Base-by-base conservation (phyloP, 164 flowering plant genomes). In the Saururus chinensis region DNA sequence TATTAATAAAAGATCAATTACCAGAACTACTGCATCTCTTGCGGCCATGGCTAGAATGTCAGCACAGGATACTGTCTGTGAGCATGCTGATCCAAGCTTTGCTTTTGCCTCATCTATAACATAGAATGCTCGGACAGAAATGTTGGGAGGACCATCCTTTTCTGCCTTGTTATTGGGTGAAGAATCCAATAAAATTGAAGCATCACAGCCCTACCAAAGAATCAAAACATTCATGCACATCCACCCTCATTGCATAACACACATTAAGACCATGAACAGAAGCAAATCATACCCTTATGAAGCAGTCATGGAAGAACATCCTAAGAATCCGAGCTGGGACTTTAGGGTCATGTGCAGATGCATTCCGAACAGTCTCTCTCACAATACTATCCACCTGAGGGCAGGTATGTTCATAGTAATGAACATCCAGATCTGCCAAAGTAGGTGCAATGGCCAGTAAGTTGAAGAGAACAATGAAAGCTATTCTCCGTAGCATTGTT, bases 31-130 rank as follows among this genome's bases (percentile, higher is more conserved):
- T 0, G 83, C 88, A 71, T 89, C 95, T 53, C 95, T 77, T 11
- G 95, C 95, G 58, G 95, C 92, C 0, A 89, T 72, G 57, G 95
- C 92, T 40, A 89, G 51, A 23, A 89, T 82, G 66, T 89, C 97
- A 35, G 97, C 97, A 71, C 97, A 89, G 41, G 97, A 87, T 54
- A 89, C 95, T 13, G 83, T 82, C 6, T 88, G 88, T 9, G 96
- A 91, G 70, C 96, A 87, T 59, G 62, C 0, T 37, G 76, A 71
- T 75, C 87, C 93, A 0, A 89, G 56, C 24, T 75, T 81, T 67
- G 75, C 71, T 71, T 87, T 89, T 0, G 92, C 92, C 53, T 75
- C 63, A 67, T 89, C 85, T 49, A 87, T 87, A 52, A 87, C 89
- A 68, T 82, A 83, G 71, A 86, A 86, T 53, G 87, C 86, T 68